Evolutionary conservation across 371 early-diverging fungal species (phyloP).

Genomic region (Mucor plumbeus): DNA sequence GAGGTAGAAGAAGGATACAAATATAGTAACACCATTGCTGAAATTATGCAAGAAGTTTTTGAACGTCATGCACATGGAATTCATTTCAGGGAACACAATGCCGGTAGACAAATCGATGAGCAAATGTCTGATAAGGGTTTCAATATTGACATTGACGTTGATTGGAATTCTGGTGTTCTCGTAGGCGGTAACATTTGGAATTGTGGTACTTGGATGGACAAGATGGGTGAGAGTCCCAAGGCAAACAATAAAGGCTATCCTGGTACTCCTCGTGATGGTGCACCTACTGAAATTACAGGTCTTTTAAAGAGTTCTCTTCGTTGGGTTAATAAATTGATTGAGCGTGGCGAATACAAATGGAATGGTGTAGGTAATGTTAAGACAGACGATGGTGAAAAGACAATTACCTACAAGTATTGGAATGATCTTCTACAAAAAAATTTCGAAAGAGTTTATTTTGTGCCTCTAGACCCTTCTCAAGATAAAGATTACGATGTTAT

Average conservation of each 20-base stretch:
- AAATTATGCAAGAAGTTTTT: slow-evolving; percentile 92
- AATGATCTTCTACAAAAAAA: slow-evolving; percentile 72
- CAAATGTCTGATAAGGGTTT: slow-evolving; percentile 94
- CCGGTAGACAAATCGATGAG: slow-evolving; percentile 85
- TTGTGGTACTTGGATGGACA: slow-evolving; percentile 99
- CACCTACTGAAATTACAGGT: slow-evolving; percentile 91
- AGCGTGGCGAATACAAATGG: slow-evolving; percentile 50
- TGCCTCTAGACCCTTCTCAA: slow-evolving; percentile 64
- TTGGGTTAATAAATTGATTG: slow-evolving; percentile 72
- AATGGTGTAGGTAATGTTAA: slow-evolving; percentile 51
- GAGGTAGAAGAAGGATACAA: slow-evolving; percentile 72
- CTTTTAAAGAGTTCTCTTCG: slow-evolving; percentile 82
- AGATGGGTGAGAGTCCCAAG: slow-evolving; percentile 95
- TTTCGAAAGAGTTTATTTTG: slow-evolving; percentile 90
- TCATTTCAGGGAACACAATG: slow-evolving; percentile 94
- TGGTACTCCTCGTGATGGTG: slow-evolving; percentile 95
- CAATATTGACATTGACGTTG: slow-evolving; percentile 73
- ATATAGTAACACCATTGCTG: slow-evolving; percentile 69
- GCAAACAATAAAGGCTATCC: slow-evolving; percentile 92
- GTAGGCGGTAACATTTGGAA: slow-evolving; percentile 91
- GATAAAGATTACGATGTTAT: slow-evolving; percentile 71
- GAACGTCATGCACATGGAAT: slow-evolving; percentile 93
- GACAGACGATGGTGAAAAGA: slow-evolving; percentile 24
- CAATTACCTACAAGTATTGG: slow-evolving; percentile 76
- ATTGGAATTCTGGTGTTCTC: slow-evolving; percentile 82